Evolutionary conservation across 2,329 filamentous ascomycete species (phyloP).

Genomic region (Tolypocladium nubicola): DNA sequence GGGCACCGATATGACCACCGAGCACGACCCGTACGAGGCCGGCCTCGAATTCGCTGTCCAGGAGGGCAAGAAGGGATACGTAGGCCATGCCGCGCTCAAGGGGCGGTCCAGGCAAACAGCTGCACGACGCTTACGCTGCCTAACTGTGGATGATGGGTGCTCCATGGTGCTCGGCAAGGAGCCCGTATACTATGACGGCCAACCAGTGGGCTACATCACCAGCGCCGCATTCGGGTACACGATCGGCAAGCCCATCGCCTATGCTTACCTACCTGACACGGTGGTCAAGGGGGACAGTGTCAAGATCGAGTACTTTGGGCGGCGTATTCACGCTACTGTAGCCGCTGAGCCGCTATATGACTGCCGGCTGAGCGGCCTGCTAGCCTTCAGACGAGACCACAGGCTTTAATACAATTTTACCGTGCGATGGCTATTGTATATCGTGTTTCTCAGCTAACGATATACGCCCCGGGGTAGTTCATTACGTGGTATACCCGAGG

Average conservation of each 20-base stretch:
- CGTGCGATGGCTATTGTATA: too few species aligned
- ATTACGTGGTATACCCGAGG: too few species aligned
- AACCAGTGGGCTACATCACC: constrained; percentile 45
- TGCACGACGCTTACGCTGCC: constrained; percentile 29
- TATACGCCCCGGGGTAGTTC: too few species aligned
- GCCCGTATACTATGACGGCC: constrained; percentile 40
- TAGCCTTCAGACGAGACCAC: not conserved
- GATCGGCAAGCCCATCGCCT: constrained; percentile 46
- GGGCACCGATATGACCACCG: constrained; percentile 48
- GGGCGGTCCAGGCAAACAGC: constrained; percentile 24
- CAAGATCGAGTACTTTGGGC: constrained; percentile 53
- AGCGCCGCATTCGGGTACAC: constrained; percentile 51
- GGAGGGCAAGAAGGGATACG: constrained; percentile 32
- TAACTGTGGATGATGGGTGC: constrained; percentile 43
- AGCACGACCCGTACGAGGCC: constrained; percentile 50
- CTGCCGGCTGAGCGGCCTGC: constrained; percentile 3
- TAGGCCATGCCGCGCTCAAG: constrained; percentile 40
- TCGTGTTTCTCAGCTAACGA: too few species aligned
- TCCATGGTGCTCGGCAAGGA: constrained; percentile 53
- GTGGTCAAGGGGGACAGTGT: constrained; percentile 37
- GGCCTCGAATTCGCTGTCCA: constrained; percentile 42
- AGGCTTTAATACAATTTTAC: not conserved
- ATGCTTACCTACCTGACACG: constrained; percentile 41
- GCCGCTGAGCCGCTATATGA: constrained; percentile 29
- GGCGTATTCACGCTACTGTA: constrained; percentile 41